Conservation (phyloP, 345 rosid genomes). For the Kandelia obovata region DNA sequence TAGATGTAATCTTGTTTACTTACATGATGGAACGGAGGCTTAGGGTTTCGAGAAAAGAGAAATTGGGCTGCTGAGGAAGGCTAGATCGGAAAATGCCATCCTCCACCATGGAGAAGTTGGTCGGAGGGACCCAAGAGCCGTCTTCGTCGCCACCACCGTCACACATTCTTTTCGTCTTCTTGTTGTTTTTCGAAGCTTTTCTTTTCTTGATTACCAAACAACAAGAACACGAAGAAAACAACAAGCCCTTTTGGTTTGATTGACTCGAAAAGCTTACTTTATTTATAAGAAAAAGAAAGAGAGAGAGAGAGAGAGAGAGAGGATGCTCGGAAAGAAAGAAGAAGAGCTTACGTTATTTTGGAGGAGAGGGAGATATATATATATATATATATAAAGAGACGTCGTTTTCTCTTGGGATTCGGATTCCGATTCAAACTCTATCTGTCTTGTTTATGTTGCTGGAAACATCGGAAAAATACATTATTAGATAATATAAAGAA, state of each 20-base stretch:
- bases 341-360: neutral
- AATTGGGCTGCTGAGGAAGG: conserved; percentile 56
- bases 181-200: neutral
- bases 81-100: conserved; percentile 76
- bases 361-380: neutral
- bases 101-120: conserved; percentile 78
- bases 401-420: conserved; percentile 2
- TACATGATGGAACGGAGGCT: conserved; percentile 78
- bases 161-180: conserved; percentile 24
- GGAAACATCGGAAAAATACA: no score
- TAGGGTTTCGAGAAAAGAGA: conserved; percentile 56
- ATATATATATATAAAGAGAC: neutral
- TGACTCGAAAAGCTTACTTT: neutral
- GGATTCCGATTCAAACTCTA: neutral
- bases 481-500: no score
- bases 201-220: neutral
- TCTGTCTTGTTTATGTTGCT: neutral
- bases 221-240: no score
- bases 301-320: neutral
- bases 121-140: conserved; percentile 42
- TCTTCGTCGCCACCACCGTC: conserved; percentile 11
- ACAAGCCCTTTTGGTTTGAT: neutral
- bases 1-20: neutral
- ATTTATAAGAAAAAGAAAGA: neutral
- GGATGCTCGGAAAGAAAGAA: neutral